phyloP scores from a whole-genome alignment of 2,329 filamentous ascomycete genomes.

The Xylariomycetidae sp. region DNA sequence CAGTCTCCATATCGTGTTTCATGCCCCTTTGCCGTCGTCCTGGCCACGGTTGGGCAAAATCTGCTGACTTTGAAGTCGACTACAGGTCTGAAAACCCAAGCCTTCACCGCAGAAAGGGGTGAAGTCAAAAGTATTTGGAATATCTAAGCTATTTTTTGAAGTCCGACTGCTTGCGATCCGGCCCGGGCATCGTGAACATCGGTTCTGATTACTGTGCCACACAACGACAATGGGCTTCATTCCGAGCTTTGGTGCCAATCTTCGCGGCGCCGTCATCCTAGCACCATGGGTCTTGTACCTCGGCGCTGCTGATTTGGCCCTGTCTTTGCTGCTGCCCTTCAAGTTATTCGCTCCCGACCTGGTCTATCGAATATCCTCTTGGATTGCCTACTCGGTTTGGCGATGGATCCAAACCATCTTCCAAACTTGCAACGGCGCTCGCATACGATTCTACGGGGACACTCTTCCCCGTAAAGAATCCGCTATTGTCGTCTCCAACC shows the following conservation, averaged over 20 bases:
- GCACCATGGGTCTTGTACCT: conserved; percentile 49
- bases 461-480: conserved; percentile 46
- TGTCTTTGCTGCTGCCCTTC: conserved; percentile 43
- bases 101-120: too few species aligned
- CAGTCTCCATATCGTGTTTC: too few species aligned
- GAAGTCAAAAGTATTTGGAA: too few species aligned
- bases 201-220: too few species aligned
- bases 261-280: conserved; percentile 38
- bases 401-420: conserved; percentile 53
- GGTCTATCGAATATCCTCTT: conserved; percentile 49
- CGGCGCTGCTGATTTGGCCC: conserved; percentile 42
- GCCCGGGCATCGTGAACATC: too few species aligned
- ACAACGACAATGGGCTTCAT: conserved; percentile 5
- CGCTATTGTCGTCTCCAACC: conserved; percentile 54
- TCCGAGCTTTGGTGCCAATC: conserved; percentile 24
- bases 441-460: conserved; percentile 48
- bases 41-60: too few species aligned
- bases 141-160: too few species aligned
- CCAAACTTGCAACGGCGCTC: conserved; percentile 44
- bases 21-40: too few species aligned
- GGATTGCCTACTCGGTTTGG: conserved; percentile 50
- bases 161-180: too few species aligned
- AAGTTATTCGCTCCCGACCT: conserved; percentile 40
- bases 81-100: too few species aligned
- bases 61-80: too few species aligned